These are phyloP conservation scores for Huntiella abstrusa DNA, from an alignment of 2,329 filamentous ascomycete species.

Conservation along the genomic window DNA sequence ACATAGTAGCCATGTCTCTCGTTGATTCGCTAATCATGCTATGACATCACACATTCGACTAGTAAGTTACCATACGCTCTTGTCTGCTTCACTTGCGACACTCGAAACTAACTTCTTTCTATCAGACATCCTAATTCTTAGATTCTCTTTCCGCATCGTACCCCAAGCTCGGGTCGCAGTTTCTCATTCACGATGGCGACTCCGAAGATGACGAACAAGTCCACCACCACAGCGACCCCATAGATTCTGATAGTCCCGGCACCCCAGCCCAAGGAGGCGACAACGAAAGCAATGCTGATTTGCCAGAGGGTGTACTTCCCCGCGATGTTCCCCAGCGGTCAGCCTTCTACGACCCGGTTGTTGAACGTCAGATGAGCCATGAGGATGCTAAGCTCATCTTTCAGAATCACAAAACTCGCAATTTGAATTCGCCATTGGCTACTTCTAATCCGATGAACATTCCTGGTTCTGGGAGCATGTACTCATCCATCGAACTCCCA, in stretches of 20 bases:
- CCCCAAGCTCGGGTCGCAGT: constrained; percentile 11
- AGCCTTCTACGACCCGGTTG: constrained; percentile 81
- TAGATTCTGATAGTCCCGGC: constrained; percentile 6
- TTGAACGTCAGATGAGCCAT: constrained; percentile 86
- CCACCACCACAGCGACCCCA: constrained; percentile 4
- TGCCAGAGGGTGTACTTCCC: constrained; percentile 37
- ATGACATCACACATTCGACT: background rate
- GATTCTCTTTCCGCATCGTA: constrained; percentile 9
- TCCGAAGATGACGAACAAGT: constrained; percentile 12
- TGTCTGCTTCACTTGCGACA: background rate
- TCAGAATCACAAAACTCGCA: constrained; percentile 27
- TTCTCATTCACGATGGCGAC: constrained; percentile 13
- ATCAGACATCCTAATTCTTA: background rate
- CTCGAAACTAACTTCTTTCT: background rate
- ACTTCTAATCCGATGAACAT: background rate
- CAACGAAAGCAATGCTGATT: constrained; percentile 14
- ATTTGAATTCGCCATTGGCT: constrained; percentile 6
- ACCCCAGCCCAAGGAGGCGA: constrained; percentile 3
- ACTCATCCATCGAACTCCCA: constrained; percentile 5
- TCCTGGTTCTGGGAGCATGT: background rate
- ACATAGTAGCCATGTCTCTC: too few relatives aligned
- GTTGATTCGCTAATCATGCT: too few relatives aligned
- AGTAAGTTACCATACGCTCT: background rate
- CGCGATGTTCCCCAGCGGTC: constrained; percentile 50
- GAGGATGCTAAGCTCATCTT: constrained; percentile 93